Evolutionary conservation across 2,329 filamentous ascomycete genomes (phyloP).

Genomic region (Colletotrichum liaoningense): DNA sequence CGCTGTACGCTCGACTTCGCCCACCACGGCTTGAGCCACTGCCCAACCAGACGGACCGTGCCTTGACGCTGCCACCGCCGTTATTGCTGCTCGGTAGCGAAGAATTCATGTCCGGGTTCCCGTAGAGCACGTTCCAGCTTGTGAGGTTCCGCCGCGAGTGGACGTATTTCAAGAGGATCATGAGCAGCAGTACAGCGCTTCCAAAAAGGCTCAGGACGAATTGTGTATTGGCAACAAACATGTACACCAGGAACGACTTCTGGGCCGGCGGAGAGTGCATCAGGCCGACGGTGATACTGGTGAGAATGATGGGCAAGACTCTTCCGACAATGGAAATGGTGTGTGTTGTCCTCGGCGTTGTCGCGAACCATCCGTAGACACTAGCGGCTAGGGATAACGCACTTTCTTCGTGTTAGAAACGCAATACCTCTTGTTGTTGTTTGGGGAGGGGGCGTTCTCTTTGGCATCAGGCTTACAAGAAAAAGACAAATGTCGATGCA

Average conservation of each 20-base stretch:
- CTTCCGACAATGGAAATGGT: constrained; percentile 27
- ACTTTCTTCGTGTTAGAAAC: not conserved
- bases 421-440: not conserved
- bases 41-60: constrained; percentile 16
- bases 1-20: constrained; percentile 30
- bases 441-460: too few relatives aligned
- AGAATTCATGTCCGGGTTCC: constrained; percentile 32
- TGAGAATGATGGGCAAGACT: constrained; percentile 16
- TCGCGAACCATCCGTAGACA: constrained; percentile 33
- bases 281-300: constrained; percentile 18
- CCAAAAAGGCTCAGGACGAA: constrained; percentile 34
- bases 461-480: constrained; percentile 7
- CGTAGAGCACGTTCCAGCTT: constrained; percentile 46
- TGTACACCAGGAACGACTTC: constrained; percentile 11
- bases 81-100: not conserved
- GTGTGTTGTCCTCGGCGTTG: constrained; percentile 23
- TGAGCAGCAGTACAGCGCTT: constrained; percentile 49
- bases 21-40: constrained; percentile 19
- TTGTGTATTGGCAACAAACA: constrained; percentile 30
- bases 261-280: constrained; percentile 9
- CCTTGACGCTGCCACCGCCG: constrained; percentile 6
- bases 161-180: constrained; percentile 54
- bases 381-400: constrained; percentile 30
- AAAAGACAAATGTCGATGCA: constrained; percentile 30
- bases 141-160: constrained; percentile 46